Conservation (phyloP, 2,329 filamentous ascomycete genomes). For the Orbilia oligospora region DNA sequence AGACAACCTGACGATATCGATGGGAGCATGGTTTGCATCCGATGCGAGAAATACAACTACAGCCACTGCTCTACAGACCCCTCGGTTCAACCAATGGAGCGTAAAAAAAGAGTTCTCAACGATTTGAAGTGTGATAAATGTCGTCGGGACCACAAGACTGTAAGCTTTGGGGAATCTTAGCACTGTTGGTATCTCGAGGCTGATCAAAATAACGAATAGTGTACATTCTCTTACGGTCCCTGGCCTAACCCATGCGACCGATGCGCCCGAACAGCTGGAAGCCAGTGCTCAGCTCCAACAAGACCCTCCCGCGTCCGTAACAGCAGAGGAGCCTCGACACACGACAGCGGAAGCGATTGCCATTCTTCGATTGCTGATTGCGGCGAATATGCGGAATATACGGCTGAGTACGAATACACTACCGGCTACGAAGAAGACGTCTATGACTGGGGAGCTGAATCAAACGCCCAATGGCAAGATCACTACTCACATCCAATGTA, state of each 20-base stretch:
- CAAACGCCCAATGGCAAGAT: constrained; percentile 52
- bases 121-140: constrained; percentile 59
- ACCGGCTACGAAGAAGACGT: constrained; percentile 57
- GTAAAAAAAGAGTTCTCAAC: constrained; percentile 53
- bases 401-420: constrained; percentile 45
- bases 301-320: constrained; percentile 52
- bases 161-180: constrained; percentile 1
- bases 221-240: constrained; percentile 55
- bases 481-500: constrained; percentile 59
- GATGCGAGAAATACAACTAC: constrained; percentile 50
- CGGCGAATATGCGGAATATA: constrained; percentile 48
- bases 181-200: background rate
- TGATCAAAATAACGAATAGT: constrained; percentile 20
- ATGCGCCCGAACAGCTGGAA: constrained; percentile 54
- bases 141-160: constrained; percentile 57
- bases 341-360: constrained; percentile 55
- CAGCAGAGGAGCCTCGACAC: constrained; percentile 51
- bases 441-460: constrained; percentile 52
- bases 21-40: constrained; percentile 41
- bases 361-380: constrained; percentile 51
- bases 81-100: constrained; percentile 52
- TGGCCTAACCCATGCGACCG: constrained; percentile 59
- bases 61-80: constrained; percentile 52
- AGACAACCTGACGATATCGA: constrained; percentile 42
- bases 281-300: constrained; percentile 54